Evolutionary conservation across 495 filamentous ascomycete genomes (phyloP), one percentile per base, ranked within the genome.

Genomic region (Trypethelium eluteriae): DNA sequence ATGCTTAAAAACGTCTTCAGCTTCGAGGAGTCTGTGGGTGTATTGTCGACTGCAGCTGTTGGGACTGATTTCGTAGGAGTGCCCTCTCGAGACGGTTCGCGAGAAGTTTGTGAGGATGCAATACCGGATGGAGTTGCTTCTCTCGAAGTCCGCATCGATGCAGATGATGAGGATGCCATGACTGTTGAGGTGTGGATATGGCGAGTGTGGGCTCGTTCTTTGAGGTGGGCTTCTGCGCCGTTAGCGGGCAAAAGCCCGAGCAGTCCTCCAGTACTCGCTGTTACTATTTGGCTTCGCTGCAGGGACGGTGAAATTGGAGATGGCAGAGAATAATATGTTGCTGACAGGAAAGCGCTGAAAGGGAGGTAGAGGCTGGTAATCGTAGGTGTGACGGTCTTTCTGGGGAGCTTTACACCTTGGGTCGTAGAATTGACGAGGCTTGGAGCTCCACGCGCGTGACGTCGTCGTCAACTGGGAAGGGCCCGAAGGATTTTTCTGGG

Each of bases 1-100:
- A 96, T 93, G 63, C 85, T 84, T 46, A 96, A 78, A 70, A 96
- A 93, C 0, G 88, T 93, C 75, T 85, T 88, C 63, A 96, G 80
- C 79, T 94, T 94, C 38, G 88, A 91, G 64, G 84, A 86, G 63
- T 96, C 91, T 78, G 91, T 90, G 57, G 87, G 84, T 32, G 81
- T 76, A 73, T 89, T 90, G 70, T 91, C 89, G 47, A 70, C 72
- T 2, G 73, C 63, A 36, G 18, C 32, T 10, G 53, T 59, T 9
- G 53, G 25, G 25, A 59, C 25, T 7, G 53, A 35, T 36, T 59
- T 59, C 10, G 53, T 36, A 14, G 53, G 53, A 59, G 53, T 59
- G 32, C 53, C 53, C 53, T 59, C 53, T 32, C 53, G 53, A 9
- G 53, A 59, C 7, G 18, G 53, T 6, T 59, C 53, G 53, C 53